Evolutionary conservation across 2,329 filamentous ascomycete genomes (phyloP).

Genomic region (Penicillium sp.): DNA sequence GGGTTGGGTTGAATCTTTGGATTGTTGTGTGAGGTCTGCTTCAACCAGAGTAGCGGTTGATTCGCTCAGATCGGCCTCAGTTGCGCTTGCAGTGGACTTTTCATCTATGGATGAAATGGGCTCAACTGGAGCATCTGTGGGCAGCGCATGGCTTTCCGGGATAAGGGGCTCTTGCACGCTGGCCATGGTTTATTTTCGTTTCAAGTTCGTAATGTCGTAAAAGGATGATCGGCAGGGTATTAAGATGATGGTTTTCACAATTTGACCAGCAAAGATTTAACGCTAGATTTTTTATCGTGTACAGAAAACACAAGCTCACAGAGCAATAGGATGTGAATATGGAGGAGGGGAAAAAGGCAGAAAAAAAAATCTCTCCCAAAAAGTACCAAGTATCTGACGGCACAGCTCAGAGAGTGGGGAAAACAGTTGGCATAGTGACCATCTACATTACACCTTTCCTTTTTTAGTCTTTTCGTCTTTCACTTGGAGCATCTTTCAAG

Average conservation of each 20-base stretch:
- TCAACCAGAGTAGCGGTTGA: constrained; percentile 4
- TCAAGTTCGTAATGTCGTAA: constrained; percentile 23
- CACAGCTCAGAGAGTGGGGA: constrained; percentile 2
- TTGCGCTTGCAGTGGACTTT: constrained; percentile 2
- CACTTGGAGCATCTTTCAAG: not conserved
- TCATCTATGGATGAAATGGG: constrained; percentile 10
- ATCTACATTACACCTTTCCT: constrained; percentile 13
- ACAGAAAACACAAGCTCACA: constrained; percentile 21
- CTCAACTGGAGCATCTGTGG: constrained; percentile 19
- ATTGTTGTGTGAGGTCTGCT: not conserved
- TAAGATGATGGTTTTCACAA: constrained; percentile 15
- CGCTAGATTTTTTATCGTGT: constrained; percentile 17
- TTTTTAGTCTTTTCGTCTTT: not conserved
- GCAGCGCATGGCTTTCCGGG: constrained; percentile 16
- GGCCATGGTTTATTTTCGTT: constrained; percentile 24
- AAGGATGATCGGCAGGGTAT: constrained; percentile 17
- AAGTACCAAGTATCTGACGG: not conserved
- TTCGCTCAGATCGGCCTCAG: not conserved
- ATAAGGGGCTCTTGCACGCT: not conserved
- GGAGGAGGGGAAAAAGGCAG: constrained; percentile 15
- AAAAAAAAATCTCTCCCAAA: constrained; percentile 11
- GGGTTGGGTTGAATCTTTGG: constrained; percentile 1
- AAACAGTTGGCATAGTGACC: constrained; percentile 28
- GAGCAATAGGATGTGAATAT: constrained; percentile 13
- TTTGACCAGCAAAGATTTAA: constrained; percentile 29